phyloP scores from a whole-genome alignment of 2,329 filamentous ascomycete species.

The Fusarium setosum region DNA sequence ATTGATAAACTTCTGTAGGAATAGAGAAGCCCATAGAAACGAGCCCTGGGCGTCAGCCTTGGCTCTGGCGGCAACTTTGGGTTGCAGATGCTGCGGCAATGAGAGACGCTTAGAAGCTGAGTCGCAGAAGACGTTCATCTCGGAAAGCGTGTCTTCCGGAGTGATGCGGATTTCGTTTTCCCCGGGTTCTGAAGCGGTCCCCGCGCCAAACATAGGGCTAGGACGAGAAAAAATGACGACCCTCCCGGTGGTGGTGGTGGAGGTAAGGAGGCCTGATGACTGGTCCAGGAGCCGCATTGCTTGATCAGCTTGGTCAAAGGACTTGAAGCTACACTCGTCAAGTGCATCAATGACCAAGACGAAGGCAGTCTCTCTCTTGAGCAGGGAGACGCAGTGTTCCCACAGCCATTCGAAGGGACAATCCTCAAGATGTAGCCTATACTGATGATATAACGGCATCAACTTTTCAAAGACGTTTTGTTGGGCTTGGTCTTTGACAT shows the following conservation, averaged over 20 bases:
- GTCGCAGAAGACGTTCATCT: background rate
- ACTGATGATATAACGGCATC: background rate
- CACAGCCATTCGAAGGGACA: background rate
- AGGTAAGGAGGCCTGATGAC: background rate
- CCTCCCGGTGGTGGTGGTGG: background rate
- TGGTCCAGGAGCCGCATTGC: background rate
- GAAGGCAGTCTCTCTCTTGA: background rate
- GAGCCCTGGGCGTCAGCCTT: background rate
- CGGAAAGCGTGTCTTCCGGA: background rate
- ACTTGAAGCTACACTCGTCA: background rate
- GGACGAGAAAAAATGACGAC: background rate
- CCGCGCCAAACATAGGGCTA: background rate
- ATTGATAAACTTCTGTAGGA: background rate
- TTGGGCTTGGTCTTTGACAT: background rate
- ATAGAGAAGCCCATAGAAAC: background rate
- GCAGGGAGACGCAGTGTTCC: background rate
- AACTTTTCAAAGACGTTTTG: background rate
- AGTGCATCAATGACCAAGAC: background rate
- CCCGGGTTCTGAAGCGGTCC: background rate
- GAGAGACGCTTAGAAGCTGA: background rate
- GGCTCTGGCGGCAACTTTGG: background rate
- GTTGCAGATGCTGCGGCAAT: background rate
- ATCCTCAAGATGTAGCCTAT: background rate
- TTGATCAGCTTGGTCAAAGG: background rate
- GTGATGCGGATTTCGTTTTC: background rate